These are phyloP conservation scores for Beauveria australis DNA, from an alignment of 2,329 filamentous ascomycete species.

Conservation along the genomic window DNA sequence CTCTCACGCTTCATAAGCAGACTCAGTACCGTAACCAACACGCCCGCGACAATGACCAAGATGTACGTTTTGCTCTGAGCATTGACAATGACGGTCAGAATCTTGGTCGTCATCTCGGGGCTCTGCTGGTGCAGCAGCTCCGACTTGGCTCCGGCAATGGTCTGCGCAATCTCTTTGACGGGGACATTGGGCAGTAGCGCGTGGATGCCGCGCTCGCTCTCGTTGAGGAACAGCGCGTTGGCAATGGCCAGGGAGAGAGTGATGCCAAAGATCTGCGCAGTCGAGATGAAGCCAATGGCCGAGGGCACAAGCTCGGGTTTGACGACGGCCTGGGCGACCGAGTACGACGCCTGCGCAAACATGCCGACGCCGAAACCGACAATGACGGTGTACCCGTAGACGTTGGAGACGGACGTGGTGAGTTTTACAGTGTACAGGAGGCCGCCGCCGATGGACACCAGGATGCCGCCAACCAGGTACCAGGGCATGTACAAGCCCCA, in stretches of 20 bases:
- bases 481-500: slow-evolving; percentile 31
- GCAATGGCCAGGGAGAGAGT: slow-evolving; percentile 26
- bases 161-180: slow-evolving; percentile 16
- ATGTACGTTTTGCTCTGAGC: slow-evolving; percentile 15
- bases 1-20: background rate
- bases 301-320: slow-evolving; percentile 18
- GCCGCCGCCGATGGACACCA: slow-evolving; percentile 26
- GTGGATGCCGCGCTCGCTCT: background rate
- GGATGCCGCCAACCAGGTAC: slow-evolving; percentile 27
- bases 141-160: slow-evolving; percentile 16
- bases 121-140: slow-evolving; percentile 11
- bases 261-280: slow-evolving; percentile 24
- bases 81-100: slow-evolving; percentile 19
- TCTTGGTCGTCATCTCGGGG: slow-evolving; percentile 14
- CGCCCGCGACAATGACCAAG: slow-evolving; percentile 14
- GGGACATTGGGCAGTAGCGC: slow-evolving; percentile 16
- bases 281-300: slow-evolving; percentile 28
- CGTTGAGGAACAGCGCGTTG: slow-evolving; percentile 27
- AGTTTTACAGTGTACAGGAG: slow-evolving; percentile 14
- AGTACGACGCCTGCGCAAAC: slow-evolving; percentile 25
- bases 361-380: slow-evolving; percentile 31
- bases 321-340: slow-evolving; percentile 27
- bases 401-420: slow-evolving; percentile 11
- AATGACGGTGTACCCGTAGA: slow-evolving; percentile 30
- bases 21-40: background rate